phyloP scores from a whole-genome alignment of 176 grass and related monocot genomes.

The Hyparrhenia diplandra region DNA sequence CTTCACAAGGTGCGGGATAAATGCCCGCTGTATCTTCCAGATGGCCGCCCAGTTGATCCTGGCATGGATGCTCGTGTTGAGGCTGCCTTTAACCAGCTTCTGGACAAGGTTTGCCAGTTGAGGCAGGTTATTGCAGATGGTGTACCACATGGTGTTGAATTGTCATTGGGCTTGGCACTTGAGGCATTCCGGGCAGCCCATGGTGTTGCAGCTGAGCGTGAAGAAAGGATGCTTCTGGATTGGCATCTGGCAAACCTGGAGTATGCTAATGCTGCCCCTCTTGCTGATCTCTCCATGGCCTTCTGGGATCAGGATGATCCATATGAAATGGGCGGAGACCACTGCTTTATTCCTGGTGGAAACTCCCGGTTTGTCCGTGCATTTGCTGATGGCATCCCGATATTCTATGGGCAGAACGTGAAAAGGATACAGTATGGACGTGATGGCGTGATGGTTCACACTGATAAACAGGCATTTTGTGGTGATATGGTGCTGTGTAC shows the following conservation, averaged over 20 bases:
- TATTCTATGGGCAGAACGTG: constrained; percentile 80
- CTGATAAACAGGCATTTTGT: constrained; percentile 67
- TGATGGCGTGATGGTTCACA: constrained; percentile 79
- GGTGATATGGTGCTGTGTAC: constrained; percentile 95
- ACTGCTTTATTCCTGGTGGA: constrained; percentile 95
- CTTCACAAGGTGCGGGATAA: constrained; percentile 94
- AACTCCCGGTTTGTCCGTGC: constrained; percentile 72
- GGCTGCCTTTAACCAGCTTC: constrained; percentile 85
- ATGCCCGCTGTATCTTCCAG: constrained; percentile 83
- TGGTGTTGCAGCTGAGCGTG: constrained; percentile 54
- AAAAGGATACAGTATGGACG: constrained; percentile 70
- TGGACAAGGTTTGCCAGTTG: constrained; percentile 90
- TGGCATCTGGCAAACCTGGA: constrained; percentile 97
- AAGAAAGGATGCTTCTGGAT: constrained; percentile 91
- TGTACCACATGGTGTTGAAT: constrained; percentile 57
- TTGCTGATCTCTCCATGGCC: constrained; percentile 87
- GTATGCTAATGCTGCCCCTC: constrained; percentile 88
- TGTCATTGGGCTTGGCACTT: constrained; percentile 73
- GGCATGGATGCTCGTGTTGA: constrained; percentile 74
- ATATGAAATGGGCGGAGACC: constrained; percentile 97
- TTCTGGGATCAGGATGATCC: constrained; percentile 99
- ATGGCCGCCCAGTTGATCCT: constrained; percentile 67
- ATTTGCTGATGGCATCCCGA: constrained; percentile 60
- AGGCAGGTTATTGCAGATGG: constrained; percentile 72
- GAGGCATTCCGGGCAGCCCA: constrained; percentile 72